These are phyloP conservation scores for Leccinum variicolor DNA, from an alignment of 768 basidiomycete species.

Conservation along the genomic window DNA sequence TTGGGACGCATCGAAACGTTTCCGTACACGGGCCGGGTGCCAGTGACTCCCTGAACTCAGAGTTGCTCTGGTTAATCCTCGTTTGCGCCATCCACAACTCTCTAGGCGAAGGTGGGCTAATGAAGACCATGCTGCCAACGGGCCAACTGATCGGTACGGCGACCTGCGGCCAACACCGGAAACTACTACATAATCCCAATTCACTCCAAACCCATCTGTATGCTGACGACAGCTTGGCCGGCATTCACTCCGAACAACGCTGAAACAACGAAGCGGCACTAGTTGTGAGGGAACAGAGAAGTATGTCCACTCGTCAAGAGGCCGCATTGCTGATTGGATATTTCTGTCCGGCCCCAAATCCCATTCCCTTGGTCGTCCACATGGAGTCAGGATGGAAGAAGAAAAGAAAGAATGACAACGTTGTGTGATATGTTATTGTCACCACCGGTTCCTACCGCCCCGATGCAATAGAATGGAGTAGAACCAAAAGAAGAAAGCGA, in stretches of 20 bases:
- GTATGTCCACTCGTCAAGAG: not conserved
- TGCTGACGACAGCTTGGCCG: not conserved
- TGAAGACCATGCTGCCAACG: not conserved
- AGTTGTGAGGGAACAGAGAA: not conserved
- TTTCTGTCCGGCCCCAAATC: not conserved
- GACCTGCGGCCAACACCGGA: not conserved
- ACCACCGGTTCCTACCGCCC: not conserved
- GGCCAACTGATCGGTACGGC: not conserved
- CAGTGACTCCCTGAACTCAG: no score
- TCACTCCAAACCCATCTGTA: not conserved
- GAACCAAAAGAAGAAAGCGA: not conserved
- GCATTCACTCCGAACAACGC: not conserved
- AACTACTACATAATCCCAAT: not conserved
- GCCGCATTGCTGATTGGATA: not conserved
- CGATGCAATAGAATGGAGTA: not conserved
- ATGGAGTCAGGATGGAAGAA: not conserved
- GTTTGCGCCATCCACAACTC: no score
- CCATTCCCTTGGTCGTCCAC: not conserved
- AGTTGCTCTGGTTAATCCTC: no score
- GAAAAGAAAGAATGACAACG: not conserved
- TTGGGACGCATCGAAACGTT: not conserved
- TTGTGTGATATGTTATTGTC: not conserved
- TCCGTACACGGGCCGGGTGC: not conserved
- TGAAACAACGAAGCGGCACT: not conserved
- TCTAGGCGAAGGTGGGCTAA: not conserved